Evolutionary conservation across 2,329 filamentous ascomycete species (phyloP).

Genomic region (Chaetomiaceae sp.): DNA sequence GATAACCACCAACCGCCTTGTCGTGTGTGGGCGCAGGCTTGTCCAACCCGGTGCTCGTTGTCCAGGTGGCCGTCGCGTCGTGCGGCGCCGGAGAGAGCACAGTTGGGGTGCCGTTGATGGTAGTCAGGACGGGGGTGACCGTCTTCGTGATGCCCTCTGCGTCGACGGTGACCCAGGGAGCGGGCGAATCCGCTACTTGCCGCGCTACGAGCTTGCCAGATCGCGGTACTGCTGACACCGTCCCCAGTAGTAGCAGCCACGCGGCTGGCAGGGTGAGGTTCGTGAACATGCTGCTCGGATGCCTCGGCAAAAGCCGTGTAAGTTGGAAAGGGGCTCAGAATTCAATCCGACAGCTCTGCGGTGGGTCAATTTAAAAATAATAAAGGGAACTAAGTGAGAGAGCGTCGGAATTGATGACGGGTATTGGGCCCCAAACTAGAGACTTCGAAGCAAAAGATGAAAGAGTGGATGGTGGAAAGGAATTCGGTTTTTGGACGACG

Average conservation of each 20-base stretch:
- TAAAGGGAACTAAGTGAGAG: no score
- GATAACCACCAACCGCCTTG: constrained; percentile 42
- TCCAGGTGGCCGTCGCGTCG: constrained; percentile 35
- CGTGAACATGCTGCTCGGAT: constrained; percentile 23
- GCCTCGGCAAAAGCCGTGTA: constrained; percentile 6
- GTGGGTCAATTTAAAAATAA: neutral
- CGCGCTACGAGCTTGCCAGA: constrained; percentile 15
- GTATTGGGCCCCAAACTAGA: no score
- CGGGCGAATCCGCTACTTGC: constrained; percentile 29
- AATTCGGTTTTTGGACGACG: constrained; percentile 1
- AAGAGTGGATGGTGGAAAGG: constrained; percentile 7
- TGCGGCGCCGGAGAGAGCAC: constrained; percentile 34
- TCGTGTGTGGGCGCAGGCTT: constrained; percentile 38
- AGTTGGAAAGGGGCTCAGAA: neutral
- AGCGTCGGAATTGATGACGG: no score
- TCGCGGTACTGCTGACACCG: constrained; percentile 28
- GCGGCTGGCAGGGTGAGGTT: constrained; percentile 24
- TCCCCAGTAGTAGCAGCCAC: constrained; percentile 24
- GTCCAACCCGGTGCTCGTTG: constrained; percentile 37
- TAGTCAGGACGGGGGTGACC: constrained; percentile 43
- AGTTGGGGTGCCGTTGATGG: constrained; percentile 40
- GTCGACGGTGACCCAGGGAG: constrained; percentile 48
- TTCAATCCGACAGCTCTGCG: neutral
- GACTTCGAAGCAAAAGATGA: no score
- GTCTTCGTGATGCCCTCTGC: constrained; percentile 42